Percentiles rank a stretch among this genome's conserved stretches.
These are phyloP conservation scores for Apocynum venetum DNA, from an alignment of 257 asterid species.

Conservation along the genomic window DNA sequence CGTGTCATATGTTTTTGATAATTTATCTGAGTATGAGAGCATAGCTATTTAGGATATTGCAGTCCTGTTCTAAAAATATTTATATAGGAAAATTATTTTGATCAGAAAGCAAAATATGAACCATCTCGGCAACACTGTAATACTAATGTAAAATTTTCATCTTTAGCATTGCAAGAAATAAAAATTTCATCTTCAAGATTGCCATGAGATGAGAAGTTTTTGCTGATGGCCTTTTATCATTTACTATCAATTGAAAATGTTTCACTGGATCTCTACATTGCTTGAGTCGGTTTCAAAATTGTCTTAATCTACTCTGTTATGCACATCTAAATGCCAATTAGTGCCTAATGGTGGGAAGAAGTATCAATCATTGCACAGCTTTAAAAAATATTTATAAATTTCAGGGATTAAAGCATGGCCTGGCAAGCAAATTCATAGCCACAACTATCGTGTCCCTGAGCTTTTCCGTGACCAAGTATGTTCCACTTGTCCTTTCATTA, in stretches of 20 bases:
- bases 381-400: conserved; percentile 6
- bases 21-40: neutral
- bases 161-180: neutral
- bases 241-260: neutral
- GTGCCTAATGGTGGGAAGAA: neutral
- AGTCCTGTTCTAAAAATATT: neutral
- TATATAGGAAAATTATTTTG: neutral
- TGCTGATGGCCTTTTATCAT: neutral
- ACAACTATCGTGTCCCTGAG: conserved; percentile 90
- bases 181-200: neutral
- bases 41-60: neutral
- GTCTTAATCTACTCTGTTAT: neutral
- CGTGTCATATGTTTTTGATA: neutral
- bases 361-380: neutral
- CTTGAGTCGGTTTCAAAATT: neutral
- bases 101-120: neutral
- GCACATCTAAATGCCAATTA: neutral
- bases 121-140: neutral
- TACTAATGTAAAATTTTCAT: neutral
- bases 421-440: conserved; percentile 92
- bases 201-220: neutral
- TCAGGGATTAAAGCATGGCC: conserved; percentile 89
- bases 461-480: conserved; percentile 78
- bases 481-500: conserved; percentile 22
- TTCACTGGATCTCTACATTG: neutral